Base-by-base conservation (phyloP, 305 asterid genomes). In the Striga hermonthica region DNA sequence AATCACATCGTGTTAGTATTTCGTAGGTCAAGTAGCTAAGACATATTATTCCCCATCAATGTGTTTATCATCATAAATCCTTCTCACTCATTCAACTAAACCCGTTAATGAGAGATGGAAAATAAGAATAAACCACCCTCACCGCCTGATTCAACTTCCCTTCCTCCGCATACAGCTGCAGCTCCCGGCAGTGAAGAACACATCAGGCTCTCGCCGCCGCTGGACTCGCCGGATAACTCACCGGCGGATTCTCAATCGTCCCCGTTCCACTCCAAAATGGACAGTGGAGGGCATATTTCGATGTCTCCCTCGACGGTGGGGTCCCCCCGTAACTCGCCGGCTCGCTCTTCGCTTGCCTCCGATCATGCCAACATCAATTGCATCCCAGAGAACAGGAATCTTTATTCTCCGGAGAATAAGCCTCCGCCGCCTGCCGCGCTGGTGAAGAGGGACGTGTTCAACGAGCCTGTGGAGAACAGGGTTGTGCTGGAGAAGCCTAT, bases 301-400 rank as follows among this genome's bases (percentile, higher is more conserved):
- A 71, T 77, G 72, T 12, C 56, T 15, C 77, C 81, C 9, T 70
- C 82, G 61, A 57, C 68, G 65, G 72, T 14, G 9, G 56, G 56
- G 31, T 22, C 31, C 2, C 31, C 31, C 31, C 2, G 41, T 1
- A 60, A 61, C n/a, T 82, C 87, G 31, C 75, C 84, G 8, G 73
- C 64, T 60, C 77, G 72, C 28, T 80, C 83, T 11, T 80, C 85
- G 0, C 43, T 75, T 69, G 77, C 80, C 44, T 82, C 91, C 61
- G 84, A 78, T 66, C 81, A 72, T 22, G 66, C 69, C 38, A 48
- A 81, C 22, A 64, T 79, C 36, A 68, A 67, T 7, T 82, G 65
- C 16, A 75, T 31, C 76, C 82, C 7, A 62, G 80, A 67, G 48
- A 73, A 57, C 38, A 40, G 35, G 0, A 55, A 35, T 2, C 60